Base-by-base conservation (phyloP, 768 basidiomycete species). In the Boletus insuetus region DNA sequence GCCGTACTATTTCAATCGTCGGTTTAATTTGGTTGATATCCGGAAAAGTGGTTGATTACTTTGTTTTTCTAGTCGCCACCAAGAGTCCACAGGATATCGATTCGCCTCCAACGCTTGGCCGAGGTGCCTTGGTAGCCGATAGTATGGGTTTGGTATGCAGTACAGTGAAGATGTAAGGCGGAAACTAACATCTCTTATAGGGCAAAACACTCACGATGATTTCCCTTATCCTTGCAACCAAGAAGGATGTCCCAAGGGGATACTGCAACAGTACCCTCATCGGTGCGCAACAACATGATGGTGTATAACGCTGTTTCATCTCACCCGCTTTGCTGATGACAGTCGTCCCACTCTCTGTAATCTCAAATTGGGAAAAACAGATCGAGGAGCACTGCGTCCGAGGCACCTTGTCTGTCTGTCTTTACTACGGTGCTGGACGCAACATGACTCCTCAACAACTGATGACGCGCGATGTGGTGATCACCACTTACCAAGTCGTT, bases 131-230 rank as follows among this genome's bases (percentile, higher is more conserved):
- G 47, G 84, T 89, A 53, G 94, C 88, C 1, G 94, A 96, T 71
- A 89, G 90, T 39, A 97, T 97, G 94, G 94, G 85, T 51, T 62
- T 82, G 53, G 82, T 83, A 63, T 48, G 60, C 52, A 14, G 35
- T 24, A 7, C 2, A 7, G 22, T 22, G 20, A 12, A 37, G 16
- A 34, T 7, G 16, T 29, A 51, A 44, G 20, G 37, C 37, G 22
- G 46, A 29, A 40, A 42, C 22, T 64, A 43, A 62, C 17, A 26
- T 55, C 1, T n/a, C 55, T 44, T 40, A 8, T 56, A 87, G 86
- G 94, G 94, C 0, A 97, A 96, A 77, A 97, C 95, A 0, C 75
- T 97, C 40, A 93, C 91, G 0, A 92, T 94, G 82, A 74, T 97
- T 39, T 79, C 92, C 6, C 76, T 97, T 16, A 79, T 94, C 39